These are phyloP conservation scores for Penstemon newberryi DNA, from an alignment of 257 asterid genomes.

Conservation along the genomic window DNA sequence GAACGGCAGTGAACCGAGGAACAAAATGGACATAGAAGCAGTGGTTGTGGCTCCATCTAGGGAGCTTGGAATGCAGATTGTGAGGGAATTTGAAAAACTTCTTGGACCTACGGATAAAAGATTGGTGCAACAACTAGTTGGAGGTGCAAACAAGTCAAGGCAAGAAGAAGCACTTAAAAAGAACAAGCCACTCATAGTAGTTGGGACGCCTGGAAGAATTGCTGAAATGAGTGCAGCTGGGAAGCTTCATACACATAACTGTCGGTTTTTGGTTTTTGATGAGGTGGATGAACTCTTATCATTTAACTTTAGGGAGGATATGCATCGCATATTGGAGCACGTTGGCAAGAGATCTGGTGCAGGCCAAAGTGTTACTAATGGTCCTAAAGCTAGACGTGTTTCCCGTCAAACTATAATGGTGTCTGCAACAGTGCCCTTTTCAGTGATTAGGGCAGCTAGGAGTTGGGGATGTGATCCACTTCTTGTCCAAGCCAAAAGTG, in stretches of 20 bases:
- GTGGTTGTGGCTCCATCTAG: constrained; percentile 96
- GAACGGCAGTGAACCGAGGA: constrained; percentile 39
- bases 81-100: constrained; percentile 84
- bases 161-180: constrained; percentile 95
- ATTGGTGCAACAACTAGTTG: constrained; percentile 93
- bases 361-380: constrained; percentile 31
- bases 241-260: constrained; percentile 87
- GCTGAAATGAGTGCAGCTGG: constrained; percentile 92
- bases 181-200: constrained; percentile 83
- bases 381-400: constrained; percentile 35
- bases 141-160: constrained; percentile 91
- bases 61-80: constrained; percentile 99
- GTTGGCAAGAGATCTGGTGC: constrained; percentile 79
- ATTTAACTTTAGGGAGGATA: constrained; percentile 84
- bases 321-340: constrained; percentile 87
- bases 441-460: constrained; percentile 86
- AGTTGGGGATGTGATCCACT: constrained; percentile 92
- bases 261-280: constrained; percentile 79
- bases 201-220: constrained; percentile 95
- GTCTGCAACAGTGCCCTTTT: constrained; percentile 96
- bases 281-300: constrained; percentile 96
- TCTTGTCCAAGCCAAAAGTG: constrained; percentile 76
- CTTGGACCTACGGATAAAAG: constrained; percentile 82
- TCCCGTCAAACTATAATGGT: constrained; percentile 84
- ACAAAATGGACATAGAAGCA: constrained; percentile 61